Percentiles rank a stretch among this genome's conserved stretches.
phyloP scores from a whole-genome alignment of 1,284 basidiomycete species.

The Gymnopus androsaceus region DNA sequence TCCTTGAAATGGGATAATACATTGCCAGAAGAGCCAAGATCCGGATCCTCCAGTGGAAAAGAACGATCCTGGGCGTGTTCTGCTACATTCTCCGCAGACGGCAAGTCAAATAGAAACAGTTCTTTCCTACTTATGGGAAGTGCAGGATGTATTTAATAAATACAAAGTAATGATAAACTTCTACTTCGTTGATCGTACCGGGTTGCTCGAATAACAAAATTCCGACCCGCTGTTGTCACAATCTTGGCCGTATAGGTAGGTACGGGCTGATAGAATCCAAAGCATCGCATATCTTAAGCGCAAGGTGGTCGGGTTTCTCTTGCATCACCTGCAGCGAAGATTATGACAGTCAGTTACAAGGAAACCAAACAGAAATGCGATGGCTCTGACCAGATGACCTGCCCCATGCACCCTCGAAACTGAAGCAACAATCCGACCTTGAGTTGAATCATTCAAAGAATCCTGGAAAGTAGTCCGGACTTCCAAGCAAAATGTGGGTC shows the following conservation, averaged over 20 bases:
- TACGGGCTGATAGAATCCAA: constrained; percentile 17
- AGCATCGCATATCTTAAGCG: constrained; percentile 30
- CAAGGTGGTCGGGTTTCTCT: constrained; percentile 40
- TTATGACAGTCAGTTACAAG: not conserved
- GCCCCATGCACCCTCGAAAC: constrained; percentile 39
- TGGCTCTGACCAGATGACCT: constrained; percentile 42
- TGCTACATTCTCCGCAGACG: too few species aligned
- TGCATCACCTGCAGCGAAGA: constrained; percentile 37
- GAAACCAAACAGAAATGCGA: constrained; percentile 1
- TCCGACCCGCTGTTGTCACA: constrained; percentile 3
- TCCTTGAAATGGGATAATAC: too few species aligned
- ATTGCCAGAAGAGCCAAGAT: too few species aligned
- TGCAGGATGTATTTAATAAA: too few species aligned
- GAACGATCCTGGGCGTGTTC: too few species aligned
- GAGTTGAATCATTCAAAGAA: constrained; percentile 36
- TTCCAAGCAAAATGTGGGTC: constrained; percentile 17
- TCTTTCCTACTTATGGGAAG: too few species aligned
- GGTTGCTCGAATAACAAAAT: too few species aligned
- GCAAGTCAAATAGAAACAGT: too few species aligned
- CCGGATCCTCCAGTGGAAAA: too few species aligned
- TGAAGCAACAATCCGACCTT: constrained; percentile 40
- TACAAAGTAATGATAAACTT: too few species aligned
- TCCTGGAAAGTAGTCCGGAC: constrained; percentile 44
- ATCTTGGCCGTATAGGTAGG: constrained; percentile 1
- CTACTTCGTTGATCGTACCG: too few species aligned